Evolutionary conservation across 192 early-diverging fungal genomes (phyloP).

Genomic region (Diversispora epigaea): DNA sequence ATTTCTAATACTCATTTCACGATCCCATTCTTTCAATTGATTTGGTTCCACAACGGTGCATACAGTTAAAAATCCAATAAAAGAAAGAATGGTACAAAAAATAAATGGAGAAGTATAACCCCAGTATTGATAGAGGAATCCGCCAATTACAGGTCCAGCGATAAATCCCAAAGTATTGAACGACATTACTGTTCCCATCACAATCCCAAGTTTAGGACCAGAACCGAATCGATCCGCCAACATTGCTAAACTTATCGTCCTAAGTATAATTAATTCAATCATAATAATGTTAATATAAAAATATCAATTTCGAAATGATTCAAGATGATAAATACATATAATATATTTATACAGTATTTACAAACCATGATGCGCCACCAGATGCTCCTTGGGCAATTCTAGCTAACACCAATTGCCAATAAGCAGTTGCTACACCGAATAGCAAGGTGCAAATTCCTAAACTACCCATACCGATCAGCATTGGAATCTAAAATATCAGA

Average conservation of each 20-base stretch:
- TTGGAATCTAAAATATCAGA: conserved; percentile 51
- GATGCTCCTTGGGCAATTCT: conserved; percentile 71
- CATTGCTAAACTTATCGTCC: conserved; percentile 70
- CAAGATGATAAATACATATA: not conserved
- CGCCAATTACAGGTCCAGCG: conserved; percentile 69
- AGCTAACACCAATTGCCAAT: conserved; percentile 65
- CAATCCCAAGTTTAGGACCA: conserved; percentile 59
- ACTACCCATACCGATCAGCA: conserved; percentile 69
- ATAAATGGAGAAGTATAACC: conserved; percentile 68
- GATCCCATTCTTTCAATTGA: conserved; percentile 31
- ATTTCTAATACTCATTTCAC: conserved; percentile 33
- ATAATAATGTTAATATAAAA: not conserved
- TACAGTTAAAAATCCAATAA: conserved; percentile 60
- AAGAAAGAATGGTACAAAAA: conserved; percentile 62
- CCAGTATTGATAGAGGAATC: conserved; percentile 62
- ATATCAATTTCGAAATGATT: not conserved
- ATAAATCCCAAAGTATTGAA: conserved; percentile 69
- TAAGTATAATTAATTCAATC: conserved; percentile 13
- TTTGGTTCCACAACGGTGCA: conserved; percentile 62
- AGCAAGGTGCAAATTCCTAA: conserved; percentile 61
- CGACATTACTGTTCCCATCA: conserved; percentile 69
- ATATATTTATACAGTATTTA: not conserved
- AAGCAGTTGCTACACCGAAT: conserved; percentile 64
- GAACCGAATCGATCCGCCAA: conserved; percentile 69
- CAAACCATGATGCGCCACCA: conserved; percentile 69